A percentile compares a stretch with the other conserved stretches of the same genome.
Evolutionary conservation across 2,329 filamentous ascomycete genomes (phyloP).

Genomic region (Lachnellula hyalina): DNA sequence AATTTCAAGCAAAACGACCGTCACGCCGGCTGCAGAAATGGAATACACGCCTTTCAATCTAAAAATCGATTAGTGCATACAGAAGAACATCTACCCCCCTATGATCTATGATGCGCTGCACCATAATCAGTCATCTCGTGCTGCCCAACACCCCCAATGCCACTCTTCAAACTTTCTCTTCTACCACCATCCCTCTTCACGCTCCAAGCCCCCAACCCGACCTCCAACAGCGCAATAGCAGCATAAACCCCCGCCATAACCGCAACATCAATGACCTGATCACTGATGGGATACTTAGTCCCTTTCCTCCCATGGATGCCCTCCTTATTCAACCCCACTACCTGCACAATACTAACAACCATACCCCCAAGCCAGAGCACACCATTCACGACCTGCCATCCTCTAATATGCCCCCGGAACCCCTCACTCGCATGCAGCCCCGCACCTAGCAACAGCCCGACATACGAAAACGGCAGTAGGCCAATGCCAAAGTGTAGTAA

Average conservation of each 20-base stretch:
- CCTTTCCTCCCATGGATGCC: constrained; percentile 25
- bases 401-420: constrained; percentile 14
- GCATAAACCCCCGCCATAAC: constrained; percentile 33
- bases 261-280: constrained; percentile 31
- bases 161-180: constrained; percentile 5
- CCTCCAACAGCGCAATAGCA: constrained; percentile 27
- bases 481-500: constrained; percentile 30
- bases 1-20: too few relatives aligned
- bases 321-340: constrained; percentile 28
- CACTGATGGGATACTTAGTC: constrained; percentile 29
- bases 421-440: constrained; percentile 26
- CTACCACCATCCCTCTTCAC: constrained; percentile 6
- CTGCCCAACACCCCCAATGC: background rate
- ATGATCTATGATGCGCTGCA: background rate
- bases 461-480: constrained; percentile 32
- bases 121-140: constrained; percentile 1
- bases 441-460: constrained; percentile 26
- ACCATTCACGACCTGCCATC: constrained; percentile 26
- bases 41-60: too few relatives aligned
- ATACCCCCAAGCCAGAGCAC: constrained; percentile 30
- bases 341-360: constrained; percentile 27
- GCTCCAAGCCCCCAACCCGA: constrained; percentile 21
- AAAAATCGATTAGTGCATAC: too few relatives aligned
- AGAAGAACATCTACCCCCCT: background rate
- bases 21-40: too few relatives aligned